Base-by-base conservation (phyloP, 2,329 filamentous ascomycete genomes). In the Fusarium coicis region DNA sequence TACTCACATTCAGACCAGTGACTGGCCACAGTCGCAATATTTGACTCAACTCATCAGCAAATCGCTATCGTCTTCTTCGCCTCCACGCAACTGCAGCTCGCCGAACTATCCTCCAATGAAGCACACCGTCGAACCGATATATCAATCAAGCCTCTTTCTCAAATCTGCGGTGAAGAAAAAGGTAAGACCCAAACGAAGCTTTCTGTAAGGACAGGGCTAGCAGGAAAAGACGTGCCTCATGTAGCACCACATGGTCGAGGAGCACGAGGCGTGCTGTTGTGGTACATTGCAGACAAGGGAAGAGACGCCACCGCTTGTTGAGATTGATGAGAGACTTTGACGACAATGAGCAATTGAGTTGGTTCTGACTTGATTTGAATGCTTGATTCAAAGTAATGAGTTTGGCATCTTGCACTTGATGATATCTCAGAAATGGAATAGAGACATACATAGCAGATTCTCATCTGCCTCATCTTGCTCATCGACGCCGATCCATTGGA, bases 231-330 rank as follows among this genome's bases (percentile, higher is more conserved):
- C 26, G 57, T 62, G 55, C 42, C 52, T 49, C 19, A 16, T 16
- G 66, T 74, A 37, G 19, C 60, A 76, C 74, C 4, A 26, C 74
- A 63, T 69, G 34, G 59, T 75, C 62, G 63, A 75, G 69, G 58
- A 56, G 66, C 49, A 75, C 72, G 69, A 50, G 69, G 60, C 63
- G 58, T 65, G 61, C 39, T 59, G 60, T 7, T 40, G 68, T 68
- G 39, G 53, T 40, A 72, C 72, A 47, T 28, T 42, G 30, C 26
- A 46, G 59, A 39, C 52, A 60, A 57, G 63, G 73, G 69, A 72
- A 47, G 49, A 64, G 49, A 63, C 72, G 68, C 66, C 54, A 76
- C 69, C 40, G 59, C 58, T 75, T 67, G 47, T 54, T 70, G 63
- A 69, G 30, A n/a, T 59, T 49, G 36, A 50, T 49, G 42, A 21